A percentile compares a stretch with the other conserved stretches of the same genome.
Evolutionary conservation across 2,329 filamentous ascomycete genomes (phyloP).

Genomic region (Rhexocercosporidium sp.): DNA sequence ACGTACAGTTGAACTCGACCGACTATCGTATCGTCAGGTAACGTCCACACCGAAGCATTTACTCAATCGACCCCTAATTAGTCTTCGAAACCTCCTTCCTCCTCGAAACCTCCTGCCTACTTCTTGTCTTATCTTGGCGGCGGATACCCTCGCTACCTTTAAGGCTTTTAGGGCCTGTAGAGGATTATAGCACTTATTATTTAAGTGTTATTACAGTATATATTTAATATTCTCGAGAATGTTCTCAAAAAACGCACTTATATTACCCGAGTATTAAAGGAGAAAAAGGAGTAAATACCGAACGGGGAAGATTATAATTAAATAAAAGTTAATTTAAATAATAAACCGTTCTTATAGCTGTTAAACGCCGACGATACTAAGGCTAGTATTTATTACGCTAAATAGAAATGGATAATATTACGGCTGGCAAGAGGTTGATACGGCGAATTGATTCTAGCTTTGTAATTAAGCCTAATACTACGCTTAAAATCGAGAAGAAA

Average conservation of each 20-base stretch:
- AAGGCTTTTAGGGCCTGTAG: not conserved
- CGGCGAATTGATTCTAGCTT: no score
- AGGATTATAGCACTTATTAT: constrained; percentile 23
- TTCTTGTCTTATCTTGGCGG: constrained; percentile 14
- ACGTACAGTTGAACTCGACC: no score
- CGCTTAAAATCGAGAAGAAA: no score
- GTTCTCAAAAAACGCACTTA: constrained; percentile 23
- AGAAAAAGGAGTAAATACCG: constrained; percentile 23
- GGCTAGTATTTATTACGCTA: constrained; percentile 35
- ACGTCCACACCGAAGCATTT: constrained; percentile 12
- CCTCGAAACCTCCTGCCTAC: not conserved
- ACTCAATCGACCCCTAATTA: constrained; percentile 7
- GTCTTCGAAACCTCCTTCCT: constrained; percentile 8
- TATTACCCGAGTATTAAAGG: constrained; percentile 21
- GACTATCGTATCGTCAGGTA: not conserved
- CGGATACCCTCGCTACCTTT: constrained; percentile 4
- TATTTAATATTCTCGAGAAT: constrained; percentile 22
- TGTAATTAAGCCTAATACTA: no score
- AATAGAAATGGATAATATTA: constrained; percentile 32
- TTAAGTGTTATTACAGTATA: constrained; percentile 13
- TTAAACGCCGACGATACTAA: constrained; percentile 31
- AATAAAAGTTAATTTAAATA: constrained; percentile 27
- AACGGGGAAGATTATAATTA: constrained; percentile 25
- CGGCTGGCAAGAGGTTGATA: no score
- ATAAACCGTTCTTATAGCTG: constrained; percentile 27